phyloP scores from a whole-genome alignment of 2,329 filamentous ascomycete species.

The Peltaster fructicola region DNA sequence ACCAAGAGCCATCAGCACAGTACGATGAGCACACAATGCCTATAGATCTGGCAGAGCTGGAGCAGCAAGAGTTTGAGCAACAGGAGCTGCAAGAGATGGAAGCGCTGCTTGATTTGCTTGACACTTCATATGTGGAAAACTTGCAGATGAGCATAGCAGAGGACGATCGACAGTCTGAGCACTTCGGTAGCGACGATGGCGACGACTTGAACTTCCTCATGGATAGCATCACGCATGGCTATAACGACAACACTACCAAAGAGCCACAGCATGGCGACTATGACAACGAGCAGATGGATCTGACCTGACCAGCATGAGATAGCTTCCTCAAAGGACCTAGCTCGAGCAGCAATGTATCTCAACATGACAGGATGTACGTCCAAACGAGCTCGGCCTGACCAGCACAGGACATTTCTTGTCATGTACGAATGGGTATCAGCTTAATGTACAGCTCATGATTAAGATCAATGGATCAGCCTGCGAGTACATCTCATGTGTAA shows the following conservation, averaged over 20 bases:
- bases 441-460: no score
- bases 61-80: slow-evolving; percentile 23
- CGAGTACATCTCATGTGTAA: neutral
- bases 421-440: no score
- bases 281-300: slow-evolving; percentile 1
- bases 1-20: slow-evolving; percentile 7
- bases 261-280: slow-evolving; percentile 4
- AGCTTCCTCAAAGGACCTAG: no score
- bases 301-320: slow-evolving; percentile 4
- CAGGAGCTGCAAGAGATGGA: slow-evolving; percentile 29
- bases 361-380: no score
- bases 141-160: slow-evolving; percentile 15
- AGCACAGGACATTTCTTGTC: no score
- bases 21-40: slow-evolving; percentile 2
- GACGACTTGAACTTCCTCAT: slow-evolving; percentile 48
- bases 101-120: slow-evolving; percentile 25
- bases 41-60: slow-evolving; percentile 15
- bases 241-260: neutral
- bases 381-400: no score
- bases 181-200: slow-evolving; percentile 37
- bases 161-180: slow-evolving; percentile 7
- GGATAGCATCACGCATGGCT: slow-evolving; percentile 31
- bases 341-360: no score
- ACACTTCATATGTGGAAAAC: slow-evolving; percentile 2
- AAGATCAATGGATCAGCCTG: slow-evolving; percentile 1